phyloP scores from a whole-genome alignment of 768 basidiomycete genomes.

The Leccinellum rugosiceps region DNA sequence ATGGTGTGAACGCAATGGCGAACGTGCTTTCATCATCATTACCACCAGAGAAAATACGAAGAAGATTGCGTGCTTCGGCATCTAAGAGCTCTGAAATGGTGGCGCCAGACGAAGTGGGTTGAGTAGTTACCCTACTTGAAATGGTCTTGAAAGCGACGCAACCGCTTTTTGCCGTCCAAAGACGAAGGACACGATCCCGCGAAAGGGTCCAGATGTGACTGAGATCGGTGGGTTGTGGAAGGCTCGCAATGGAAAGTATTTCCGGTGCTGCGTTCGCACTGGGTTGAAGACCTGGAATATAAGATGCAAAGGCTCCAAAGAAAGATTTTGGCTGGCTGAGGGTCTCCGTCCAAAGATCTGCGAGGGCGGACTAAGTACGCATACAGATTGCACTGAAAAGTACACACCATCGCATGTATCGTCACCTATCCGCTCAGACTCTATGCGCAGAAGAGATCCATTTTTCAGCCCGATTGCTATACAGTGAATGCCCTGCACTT shows the following conservation, averaged over 20 bases:
- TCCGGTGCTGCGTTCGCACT: conserved; percentile 48
- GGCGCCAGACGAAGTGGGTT: conserved; percentile 30
- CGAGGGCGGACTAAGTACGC: conserved; percentile 8
- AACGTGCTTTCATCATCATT: conserved; percentile 52
- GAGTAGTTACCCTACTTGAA: conserved; percentile 34
- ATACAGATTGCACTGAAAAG: conserved; percentile 4
- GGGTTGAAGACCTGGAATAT: conserved; percentile 53
- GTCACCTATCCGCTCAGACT: conserved; percentile 55
- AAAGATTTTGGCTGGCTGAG: conserved; percentile 64
- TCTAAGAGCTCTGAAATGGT: conserved; percentile 51
- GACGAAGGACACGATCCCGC: conserved; percentile 76
- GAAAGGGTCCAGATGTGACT: conserved; percentile 82
- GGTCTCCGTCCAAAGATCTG: conserved; percentile 73
- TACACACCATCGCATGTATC: conserved; percentile 57
- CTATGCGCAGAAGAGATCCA: conserved; percentile 67
- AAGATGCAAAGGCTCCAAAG: conserved; percentile 62
- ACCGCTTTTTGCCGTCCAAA: conserved; percentile 78
- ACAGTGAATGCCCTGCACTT: conserved; percentile 64
- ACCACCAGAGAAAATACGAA: conserved; percentile 57
- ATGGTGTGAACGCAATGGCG: conserved; percentile 71
- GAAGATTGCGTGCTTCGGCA: conserved; percentile 56
- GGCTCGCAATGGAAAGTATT: conserved; percentile 68
- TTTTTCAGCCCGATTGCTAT: conserved; percentile 60
- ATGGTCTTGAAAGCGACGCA: conserved; percentile 65
- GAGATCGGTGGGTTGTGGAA: conserved; percentile 74